These are phyloP conservation scores for Wakefieldia striispora DNA, from an alignment of 768 basidiomycete species.

Conservation along the genomic window DNA sequence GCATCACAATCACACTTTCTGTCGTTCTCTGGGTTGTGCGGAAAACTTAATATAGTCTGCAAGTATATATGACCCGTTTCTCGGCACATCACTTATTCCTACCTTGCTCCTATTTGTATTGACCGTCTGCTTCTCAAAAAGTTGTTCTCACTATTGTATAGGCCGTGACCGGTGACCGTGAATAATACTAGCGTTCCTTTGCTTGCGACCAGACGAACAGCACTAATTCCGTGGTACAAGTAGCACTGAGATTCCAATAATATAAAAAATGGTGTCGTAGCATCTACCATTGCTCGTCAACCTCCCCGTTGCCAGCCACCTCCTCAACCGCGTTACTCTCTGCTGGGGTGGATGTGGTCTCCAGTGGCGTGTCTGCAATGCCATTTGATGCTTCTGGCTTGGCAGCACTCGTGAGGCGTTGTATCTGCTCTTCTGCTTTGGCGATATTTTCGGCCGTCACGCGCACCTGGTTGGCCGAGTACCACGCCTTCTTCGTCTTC, in stretches of 20 bases:
- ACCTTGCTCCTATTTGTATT: conserved; percentile 39
- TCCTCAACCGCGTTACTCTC: conserved; percentile 24
- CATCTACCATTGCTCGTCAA: conserved; percentile 29
- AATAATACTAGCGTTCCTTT: conserved; percentile 30
- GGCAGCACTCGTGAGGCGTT: conserved; percentile 47
- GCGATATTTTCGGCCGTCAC: conserved; percentile 77
- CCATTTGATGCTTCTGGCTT: conserved; percentile 41
- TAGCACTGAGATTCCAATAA: conserved; percentile 18
- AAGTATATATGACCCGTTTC: conserved; percentile 34
- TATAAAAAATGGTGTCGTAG: conserved; percentile 13
- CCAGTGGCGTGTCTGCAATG: conserved; percentile 42
- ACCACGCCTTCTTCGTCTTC: conserved; percentile 94
- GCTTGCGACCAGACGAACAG: conserved; percentile 9
- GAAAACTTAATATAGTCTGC: conserved; percentile 31
- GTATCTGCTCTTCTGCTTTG: conserved; percentile 76
- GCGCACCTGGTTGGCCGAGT: conserved; percentile 84
- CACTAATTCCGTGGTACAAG: conserved; percentile 16
- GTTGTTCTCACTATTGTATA: conserved; percentile 37
- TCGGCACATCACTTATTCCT: conserved; percentile 35
- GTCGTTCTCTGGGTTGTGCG: conserved; percentile 26
- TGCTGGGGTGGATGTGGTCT: conserved; percentile 44
- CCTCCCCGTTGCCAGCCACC: conserved; percentile 39
- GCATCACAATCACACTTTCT: conserved; percentile 18
- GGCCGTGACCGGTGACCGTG: conserved; percentile 19
- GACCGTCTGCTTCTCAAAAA: conserved; percentile 33